Evolutionary conservation across 202 grass and related monocot genomes (phyloP).

Genomic region (Musa balbisiana): DNA sequence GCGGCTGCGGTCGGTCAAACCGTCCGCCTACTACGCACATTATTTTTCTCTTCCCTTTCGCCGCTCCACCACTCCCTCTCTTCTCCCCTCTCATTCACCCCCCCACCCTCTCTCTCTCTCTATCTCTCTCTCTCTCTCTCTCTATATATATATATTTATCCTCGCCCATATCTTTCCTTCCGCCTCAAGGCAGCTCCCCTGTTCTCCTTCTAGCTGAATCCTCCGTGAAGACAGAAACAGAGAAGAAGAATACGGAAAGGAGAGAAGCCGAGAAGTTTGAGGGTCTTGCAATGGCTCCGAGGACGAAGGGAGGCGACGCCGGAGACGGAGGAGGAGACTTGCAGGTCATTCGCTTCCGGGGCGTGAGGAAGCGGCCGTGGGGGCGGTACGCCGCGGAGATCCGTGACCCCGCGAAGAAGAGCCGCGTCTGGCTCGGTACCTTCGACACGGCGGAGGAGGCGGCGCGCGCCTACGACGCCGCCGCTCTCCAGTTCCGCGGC

Average conservation of each 20-base stretch:
- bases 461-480: slow-evolving; percentile 20
- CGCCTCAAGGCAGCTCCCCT: neutral
- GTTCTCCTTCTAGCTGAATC: neutral
- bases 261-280: neutral
- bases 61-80: slow-evolving; percentile 3
- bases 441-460: slow-evolving; percentile 18
- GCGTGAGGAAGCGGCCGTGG: slow-evolving; percentile 21
- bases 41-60: slow-evolving; percentile 9
- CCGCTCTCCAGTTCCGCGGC: slow-evolving; percentile 17
- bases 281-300: neutral
- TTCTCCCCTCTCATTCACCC: too few species aligned
- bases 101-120: neutral
- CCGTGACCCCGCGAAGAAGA: slow-evolving; percentile 6
- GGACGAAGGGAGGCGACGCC: neutral
- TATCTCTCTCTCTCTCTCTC: neutral
- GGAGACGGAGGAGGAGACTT: neutral
- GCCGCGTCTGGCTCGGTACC: slow-evolving; percentile 22
- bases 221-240: too few species aligned
- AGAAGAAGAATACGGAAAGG: too few species aligned
- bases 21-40: neutral
- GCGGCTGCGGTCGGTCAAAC: slow-evolving; percentile 12
- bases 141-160: neutral
- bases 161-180: neutral
- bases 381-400: slow-evolving; percentile 18
- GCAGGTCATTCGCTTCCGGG: neutral